phyloP scores from a whole-genome alignment of 495 filamentous ascomycete species.

The Aspergillus saccharolyticus region DNA sequence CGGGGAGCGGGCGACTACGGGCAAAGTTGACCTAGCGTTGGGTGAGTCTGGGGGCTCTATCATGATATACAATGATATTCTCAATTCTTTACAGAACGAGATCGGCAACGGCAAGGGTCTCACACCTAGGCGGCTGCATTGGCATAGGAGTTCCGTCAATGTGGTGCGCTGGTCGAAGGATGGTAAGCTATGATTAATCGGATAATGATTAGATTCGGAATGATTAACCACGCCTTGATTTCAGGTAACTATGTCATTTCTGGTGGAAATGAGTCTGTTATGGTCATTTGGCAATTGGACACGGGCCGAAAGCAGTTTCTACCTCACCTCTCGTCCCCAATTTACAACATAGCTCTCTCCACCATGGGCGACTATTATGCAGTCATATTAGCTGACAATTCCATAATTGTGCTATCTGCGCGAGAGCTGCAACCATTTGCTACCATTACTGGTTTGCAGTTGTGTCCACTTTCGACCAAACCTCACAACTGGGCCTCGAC shows the following conservation, averaged over 20 bases:
- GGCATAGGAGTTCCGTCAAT: conserved; percentile 80
- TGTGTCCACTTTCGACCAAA: conserved; percentile 27
- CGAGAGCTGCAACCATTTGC: conserved; percentile 76
- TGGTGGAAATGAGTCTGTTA: conserved; percentile 81
- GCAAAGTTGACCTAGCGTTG: conserved; percentile 61
- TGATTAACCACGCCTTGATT: conserved; percentile 13
- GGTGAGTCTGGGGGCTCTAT: conserved; percentile 72
- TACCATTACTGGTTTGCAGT: conserved; percentile 77
- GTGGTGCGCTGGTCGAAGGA: conserved; percentile 84
- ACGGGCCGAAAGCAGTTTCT: conserved; percentile 74
- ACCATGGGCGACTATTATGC: conserved; percentile 73
- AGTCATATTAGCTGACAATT: conserved; percentile 84
- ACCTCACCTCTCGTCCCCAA: conserved; percentile 78
- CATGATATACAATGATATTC: conserved; percentile 68
- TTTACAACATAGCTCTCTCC: conserved; percentile 80
- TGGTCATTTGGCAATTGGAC: conserved; percentile 94
- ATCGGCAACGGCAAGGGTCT: conserved; percentile 40
- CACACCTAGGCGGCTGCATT: conserved; percentile 61
- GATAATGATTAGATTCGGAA: too few relatives aligned
- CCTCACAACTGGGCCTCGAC: conserved; percentile 19
- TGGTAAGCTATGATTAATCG: conserved; percentile 50
- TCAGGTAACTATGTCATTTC: conserved; percentile 94
- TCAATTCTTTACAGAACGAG: conserved; percentile 47
- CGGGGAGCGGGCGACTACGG: conserved; percentile 20
- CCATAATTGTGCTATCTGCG: conserved; percentile 79